Percentiles rank a stretch among this genome's conserved stretches.
phyloP scores from a whole-genome alignment of 192 early-diverging fungal genomes.

The Anaeromyces robustus region DNA sequence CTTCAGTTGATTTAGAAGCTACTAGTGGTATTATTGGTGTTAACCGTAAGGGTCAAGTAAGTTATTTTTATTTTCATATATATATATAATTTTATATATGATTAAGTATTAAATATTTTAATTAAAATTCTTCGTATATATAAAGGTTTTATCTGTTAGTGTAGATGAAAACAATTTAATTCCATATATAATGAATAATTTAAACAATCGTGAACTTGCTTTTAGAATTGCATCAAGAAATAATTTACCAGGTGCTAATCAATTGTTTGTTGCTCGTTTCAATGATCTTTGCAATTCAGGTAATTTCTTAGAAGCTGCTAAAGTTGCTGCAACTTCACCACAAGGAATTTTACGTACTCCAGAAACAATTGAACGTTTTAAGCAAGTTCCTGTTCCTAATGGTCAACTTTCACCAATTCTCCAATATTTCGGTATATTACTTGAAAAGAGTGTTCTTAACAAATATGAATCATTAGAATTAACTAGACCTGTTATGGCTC shows the following conservation, averaged over 20 bases:
- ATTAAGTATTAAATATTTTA: too few relatives aligned
- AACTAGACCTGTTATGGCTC: conserved; percentile 73
- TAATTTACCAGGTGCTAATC: conserved; percentile 83
- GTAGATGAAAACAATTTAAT: conserved; percentile 82
- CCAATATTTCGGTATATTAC: conserved; percentile 91
- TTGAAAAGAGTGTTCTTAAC: conserved; percentile 91
- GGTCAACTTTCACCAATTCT: conserved; percentile 84
- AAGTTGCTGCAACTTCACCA: conserved; percentile 88
- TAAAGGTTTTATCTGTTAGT: conserved; percentile 82
- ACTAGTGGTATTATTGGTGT: conserved; percentile 84
- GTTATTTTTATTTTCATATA: neutral
- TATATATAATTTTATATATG: too few relatives aligned
- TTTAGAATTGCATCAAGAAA: conserved; percentile 75
- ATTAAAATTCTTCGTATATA: too few relatives aligned
- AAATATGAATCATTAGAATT: conserved; percentile 88
- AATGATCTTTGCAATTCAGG: conserved; percentile 61
- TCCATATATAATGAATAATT: conserved; percentile 69
- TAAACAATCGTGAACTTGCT: conserved; percentile 80
- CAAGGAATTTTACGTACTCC: conserved; percentile 86
- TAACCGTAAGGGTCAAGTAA: conserved; percentile 85
- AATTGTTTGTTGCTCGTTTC: conserved; percentile 83
- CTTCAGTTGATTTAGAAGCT: conserved; percentile 73
- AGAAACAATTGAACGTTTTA: conserved; percentile 87
- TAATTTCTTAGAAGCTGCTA: conserved; percentile 76
- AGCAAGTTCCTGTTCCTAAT: conserved; percentile 51